Evolutionary conservation across 805 yeast species (phyloP), one percentile per base, ranked within the genome.

Genomic region (Isabelozyma pseudorhagii): DNA sequence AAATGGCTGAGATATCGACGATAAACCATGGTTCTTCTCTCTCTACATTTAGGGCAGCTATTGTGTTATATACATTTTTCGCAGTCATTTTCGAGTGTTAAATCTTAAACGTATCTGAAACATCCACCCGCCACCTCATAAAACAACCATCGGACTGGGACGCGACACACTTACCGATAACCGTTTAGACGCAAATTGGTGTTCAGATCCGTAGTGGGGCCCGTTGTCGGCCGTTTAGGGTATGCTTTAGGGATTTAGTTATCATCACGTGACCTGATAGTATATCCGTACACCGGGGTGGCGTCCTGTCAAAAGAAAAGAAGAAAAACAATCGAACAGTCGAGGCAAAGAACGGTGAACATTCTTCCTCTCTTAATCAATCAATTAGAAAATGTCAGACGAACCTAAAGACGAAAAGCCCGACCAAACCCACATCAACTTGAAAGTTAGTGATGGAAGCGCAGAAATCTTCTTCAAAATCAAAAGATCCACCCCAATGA

Each of bases 391-490:
- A 15, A 59, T 59, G 63, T 58, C 63, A 8, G 63, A 59, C 52
- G 46, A 43, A 38, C 69, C 71, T 40, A 69, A 71, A 50, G 72
- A 66, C 48, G 92, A 86, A 61, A 72, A 74, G 57, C 67, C 71
- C 45, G 72, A 75, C 42, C 67, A 64, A 55, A 87, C 91, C 40
- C 97, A 91, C 72, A 87, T 94, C 70, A 91, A 89, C 77, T 75
- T 94, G 71, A 91, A 90, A 70, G 99, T 94, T 44, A 85, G 96
- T 36, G 99, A 94, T 69, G 96, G 96, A 44, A 79, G 86, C 47
- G 87, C 96, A 17, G 99, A 94, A 69, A 92, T 94, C 54, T 91
- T 87, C 69, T 94, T 94, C 84, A 92, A 93, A 71, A 93, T 94
- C 70, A 91, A 92, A 75, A 82, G 89, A 72, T 79, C 92, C 40